phyloP scores from a whole-genome alignment of 1,284 basidiomycete genomes.

The Prillingera fragicola region DNA sequence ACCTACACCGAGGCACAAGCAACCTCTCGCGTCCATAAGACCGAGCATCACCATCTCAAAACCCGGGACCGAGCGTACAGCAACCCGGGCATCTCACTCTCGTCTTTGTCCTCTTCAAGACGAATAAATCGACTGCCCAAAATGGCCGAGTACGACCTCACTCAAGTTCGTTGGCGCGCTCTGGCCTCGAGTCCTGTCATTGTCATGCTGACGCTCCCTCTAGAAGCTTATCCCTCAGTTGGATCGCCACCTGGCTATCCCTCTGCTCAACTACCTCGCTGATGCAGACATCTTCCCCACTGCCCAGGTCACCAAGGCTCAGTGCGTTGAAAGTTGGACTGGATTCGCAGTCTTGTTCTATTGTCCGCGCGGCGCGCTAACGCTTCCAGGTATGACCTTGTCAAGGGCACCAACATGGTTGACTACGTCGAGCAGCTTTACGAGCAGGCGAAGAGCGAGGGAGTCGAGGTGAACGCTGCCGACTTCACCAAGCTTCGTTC shows the following conservation, averaged over 20 bases:
- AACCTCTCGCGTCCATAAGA: constrained; percentile 12
- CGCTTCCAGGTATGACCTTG: constrained; percentile 71
- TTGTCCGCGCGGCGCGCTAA: constrained; percentile 1
- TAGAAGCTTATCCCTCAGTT: constrained; percentile 88
- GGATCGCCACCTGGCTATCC: constrained; percentile 89
- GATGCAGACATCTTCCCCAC: constrained; percentile 47
- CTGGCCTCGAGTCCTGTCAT: too few species aligned
- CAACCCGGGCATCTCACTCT: background rate
- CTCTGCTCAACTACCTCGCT: constrained; percentile 79
- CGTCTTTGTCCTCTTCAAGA: background rate
- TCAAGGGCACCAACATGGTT: constrained; percentile 94
- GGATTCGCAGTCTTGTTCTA: background rate
- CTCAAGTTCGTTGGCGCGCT: constrained; percentile 53
- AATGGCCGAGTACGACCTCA: constrained; percentile 83
- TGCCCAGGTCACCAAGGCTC: constrained; percentile 43
- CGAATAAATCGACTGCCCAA: constrained; percentile 15
- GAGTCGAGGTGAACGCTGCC: constrained; percentile 12
- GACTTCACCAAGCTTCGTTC: constrained; percentile 77
- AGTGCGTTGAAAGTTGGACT: constrained; percentile 29
- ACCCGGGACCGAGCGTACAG: constrained; percentile 3
- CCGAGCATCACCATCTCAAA: constrained; percentile 7
- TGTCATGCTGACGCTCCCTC: constrained; percentile 8
- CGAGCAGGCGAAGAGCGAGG: constrained; percentile 58
- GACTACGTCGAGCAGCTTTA: constrained; percentile 80
- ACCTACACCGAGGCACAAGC: background rate